Conservation (phyloP, 192 early-diverging fungal genomes). For the Diversispora epigaea region DNA sequence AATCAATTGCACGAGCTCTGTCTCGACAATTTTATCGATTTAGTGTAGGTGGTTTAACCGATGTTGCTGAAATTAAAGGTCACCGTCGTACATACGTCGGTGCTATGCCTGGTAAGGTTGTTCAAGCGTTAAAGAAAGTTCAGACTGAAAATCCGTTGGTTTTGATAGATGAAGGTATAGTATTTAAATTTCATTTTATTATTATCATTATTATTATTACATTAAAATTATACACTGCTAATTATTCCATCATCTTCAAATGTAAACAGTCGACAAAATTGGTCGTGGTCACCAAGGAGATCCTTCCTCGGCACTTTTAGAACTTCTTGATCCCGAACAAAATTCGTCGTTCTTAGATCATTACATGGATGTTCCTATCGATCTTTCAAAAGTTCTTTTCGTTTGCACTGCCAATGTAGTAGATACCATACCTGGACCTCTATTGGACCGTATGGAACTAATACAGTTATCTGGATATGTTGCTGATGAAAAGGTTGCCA, state of each 20-base stretch:
- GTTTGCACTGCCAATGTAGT: conserved; percentile 98
- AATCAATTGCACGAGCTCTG: conserved; percentile 93
- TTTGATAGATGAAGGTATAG: conserved; percentile 87
- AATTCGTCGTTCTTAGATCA: conserved; percentile 97
- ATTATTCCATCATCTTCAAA: not conserved
- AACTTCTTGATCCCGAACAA: conserved; percentile 97
- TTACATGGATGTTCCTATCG: conserved; percentile 99
- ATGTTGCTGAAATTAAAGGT: conserved; percentile 99
- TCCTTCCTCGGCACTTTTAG: conserved; percentile 92
- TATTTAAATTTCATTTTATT: conserved; percentile 28
- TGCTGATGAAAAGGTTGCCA: conserved; percentile 89
- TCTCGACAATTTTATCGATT: conserved; percentile 96
- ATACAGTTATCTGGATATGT: conserved; percentile 91
- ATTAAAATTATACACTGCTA: not conserved
- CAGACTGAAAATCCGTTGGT: conserved; percentile 98
- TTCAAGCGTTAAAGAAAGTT: conserved; percentile 98
- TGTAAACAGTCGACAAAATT: conserved; percentile 82
- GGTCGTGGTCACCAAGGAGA: conserved; percentile 98
- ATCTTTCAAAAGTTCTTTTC: conserved; percentile 97
- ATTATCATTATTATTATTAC: conserved; percentile 5
- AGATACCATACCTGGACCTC: conserved; percentile 95
- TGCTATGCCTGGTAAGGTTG: conserved; percentile 99
- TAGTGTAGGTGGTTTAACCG: conserved; percentile 94
- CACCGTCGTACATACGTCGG: conserved; percentile 99
- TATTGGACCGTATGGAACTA: conserved; percentile 99